Conservation (phyloP, 1,139 yeast genomes). For the Pichia sp. region DNA sequence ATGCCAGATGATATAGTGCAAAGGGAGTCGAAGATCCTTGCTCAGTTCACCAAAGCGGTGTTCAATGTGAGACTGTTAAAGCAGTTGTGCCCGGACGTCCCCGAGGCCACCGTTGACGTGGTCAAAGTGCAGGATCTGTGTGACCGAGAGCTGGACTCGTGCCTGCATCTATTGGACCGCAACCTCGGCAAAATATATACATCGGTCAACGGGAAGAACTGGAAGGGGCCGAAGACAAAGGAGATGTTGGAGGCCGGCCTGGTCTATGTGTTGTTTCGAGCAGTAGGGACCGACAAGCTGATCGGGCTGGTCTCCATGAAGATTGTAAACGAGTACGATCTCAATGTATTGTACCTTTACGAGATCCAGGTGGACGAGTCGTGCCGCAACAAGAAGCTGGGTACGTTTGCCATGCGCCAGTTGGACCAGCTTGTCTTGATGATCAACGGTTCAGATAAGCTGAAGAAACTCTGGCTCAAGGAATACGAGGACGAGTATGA, state of each 20-base stretch:
- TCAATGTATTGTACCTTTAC: constrained; percentile 40
- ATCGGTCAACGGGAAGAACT: constrained; percentile 22
- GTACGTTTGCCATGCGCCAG: constrained; percentile 32
- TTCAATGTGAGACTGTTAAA: background rate
- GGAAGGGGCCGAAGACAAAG: constrained; percentile 37
- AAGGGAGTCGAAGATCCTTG: background rate
- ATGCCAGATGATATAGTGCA: background rate
- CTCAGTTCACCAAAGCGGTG: background rate
- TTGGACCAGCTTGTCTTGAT: constrained; percentile 33
- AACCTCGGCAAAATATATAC: constrained; percentile 18
- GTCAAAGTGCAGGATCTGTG: background rate
- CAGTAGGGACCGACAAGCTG: background rate
- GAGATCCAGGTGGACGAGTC: constrained; percentile 41
- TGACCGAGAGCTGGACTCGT: constrained; percentile 1
- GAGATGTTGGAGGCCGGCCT: constrained; percentile 44
- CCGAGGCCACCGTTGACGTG: background rate
- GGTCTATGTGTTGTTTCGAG: constrained; percentile 13
- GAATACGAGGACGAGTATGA: constrained; percentile 6
- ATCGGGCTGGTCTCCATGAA: constrained; percentile 18
- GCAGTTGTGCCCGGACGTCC: background rate
- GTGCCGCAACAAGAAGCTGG: constrained; percentile 34
- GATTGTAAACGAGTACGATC: constrained; percentile 33
- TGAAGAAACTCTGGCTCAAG: constrained; percentile 16
- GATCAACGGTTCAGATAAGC: constrained; percentile 17
- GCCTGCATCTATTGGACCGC: constrained; percentile 15